Conservation (phyloP, 371 early-diverging fungal genomes). For the Mortierella sp. region DNA sequence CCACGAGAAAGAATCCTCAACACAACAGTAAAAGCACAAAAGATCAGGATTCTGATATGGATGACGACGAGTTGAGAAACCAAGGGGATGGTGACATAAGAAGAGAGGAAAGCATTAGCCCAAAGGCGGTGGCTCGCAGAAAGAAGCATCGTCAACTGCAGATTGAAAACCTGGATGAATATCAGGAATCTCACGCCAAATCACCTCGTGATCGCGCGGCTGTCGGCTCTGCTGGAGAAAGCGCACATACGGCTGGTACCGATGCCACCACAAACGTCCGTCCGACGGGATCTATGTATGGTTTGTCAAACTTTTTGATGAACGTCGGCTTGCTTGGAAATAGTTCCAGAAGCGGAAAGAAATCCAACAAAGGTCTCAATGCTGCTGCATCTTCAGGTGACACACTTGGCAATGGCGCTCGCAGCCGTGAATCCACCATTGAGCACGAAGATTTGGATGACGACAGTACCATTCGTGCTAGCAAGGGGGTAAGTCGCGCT, state of each 20-base stretch:
- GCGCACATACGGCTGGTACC: neutral
- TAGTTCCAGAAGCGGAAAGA: neutral
- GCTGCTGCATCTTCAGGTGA: neutral
- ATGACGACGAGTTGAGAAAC: neutral
- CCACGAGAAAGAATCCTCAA: neutral
- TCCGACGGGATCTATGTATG: conserved; percentile 30
- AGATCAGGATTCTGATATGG: neutral
- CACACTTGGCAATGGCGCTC: neutral
- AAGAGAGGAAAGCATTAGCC: neutral
- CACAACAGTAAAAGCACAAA: neutral
- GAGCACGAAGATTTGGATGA: conserved; percentile 28
- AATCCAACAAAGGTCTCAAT: neutral
- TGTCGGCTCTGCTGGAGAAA: neutral
- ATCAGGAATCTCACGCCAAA: neutral
- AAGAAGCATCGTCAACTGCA: conserved; percentile 45
- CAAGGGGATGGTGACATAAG: conserved; percentile 1
- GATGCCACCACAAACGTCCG: neutral
- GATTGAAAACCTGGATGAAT: conserved; percentile 12
- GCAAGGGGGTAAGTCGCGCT: conserved; percentile 28
- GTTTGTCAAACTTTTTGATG: conserved; percentile 42
- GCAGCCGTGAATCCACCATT: neutral
- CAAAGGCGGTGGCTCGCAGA: conserved; percentile 15
- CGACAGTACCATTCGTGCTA: conserved; percentile 50
- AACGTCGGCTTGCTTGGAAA: conserved; percentile 31
- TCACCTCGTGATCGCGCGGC: neutral